phyloP scores from a whole-genome alignment of 2,329 filamentous ascomycete species.

The Emergomyces pasteurianus region DNA sequence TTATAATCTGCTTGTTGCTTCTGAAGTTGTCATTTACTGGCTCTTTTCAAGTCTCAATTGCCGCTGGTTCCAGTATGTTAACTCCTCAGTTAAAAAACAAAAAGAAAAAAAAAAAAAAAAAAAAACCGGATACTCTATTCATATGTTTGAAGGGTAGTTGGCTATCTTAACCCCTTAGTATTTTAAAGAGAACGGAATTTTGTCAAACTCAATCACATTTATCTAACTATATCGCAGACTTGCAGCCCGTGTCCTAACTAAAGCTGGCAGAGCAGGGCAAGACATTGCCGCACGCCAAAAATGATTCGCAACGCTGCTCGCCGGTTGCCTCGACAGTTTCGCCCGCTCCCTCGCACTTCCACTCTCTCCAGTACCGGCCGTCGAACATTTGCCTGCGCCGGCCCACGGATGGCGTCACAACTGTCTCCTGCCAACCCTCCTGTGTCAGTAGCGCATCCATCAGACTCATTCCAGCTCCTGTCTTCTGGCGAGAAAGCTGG shows the following conservation, averaged over 20 bases:
- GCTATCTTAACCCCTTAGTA: neutral
- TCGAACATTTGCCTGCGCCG: constrained; percentile 27
- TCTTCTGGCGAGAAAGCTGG: constrained; percentile 66
- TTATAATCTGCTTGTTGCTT: neutral
- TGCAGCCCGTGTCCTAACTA: neutral
- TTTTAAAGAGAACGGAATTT: neutral
- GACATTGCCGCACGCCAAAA: neutral
- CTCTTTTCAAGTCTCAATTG: neutral
- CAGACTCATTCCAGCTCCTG: constrained; percentile 77
- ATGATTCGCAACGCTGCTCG: constrained; percentile 28
- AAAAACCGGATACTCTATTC: too few species aligned
- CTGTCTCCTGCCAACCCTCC: constrained; percentile 47
- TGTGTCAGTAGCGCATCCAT: constrained; percentile 48
- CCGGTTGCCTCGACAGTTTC: constrained; percentile 24
- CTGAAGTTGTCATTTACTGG: neutral
- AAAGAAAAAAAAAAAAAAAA: too few species aligned
- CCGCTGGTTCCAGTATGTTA: neutral
- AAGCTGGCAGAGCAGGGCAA: neutral
- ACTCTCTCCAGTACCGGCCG: constrained; percentile 17
- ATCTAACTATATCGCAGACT: neutral
- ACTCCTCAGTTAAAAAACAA: too few species aligned
- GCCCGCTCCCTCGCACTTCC: constrained; percentile 10
- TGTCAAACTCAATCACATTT: neutral
- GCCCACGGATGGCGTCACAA: constrained; percentile 42
- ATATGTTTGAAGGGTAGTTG: too few species aligned